phyloP scores from a whole-genome alignment of 192 early-diverging fungal species.

The Linnemannia hyalina region DNA sequence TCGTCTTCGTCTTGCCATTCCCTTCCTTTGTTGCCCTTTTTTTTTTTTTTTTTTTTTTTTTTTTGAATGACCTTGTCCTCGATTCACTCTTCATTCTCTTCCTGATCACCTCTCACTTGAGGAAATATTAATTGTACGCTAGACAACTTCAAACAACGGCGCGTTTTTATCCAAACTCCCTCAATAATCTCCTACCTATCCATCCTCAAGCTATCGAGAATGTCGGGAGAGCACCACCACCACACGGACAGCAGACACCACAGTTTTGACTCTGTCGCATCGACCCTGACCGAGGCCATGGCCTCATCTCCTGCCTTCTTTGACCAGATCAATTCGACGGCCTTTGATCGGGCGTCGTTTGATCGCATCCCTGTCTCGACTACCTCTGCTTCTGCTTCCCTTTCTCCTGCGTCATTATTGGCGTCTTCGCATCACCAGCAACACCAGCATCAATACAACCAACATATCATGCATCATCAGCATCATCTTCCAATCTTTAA shows the following conservation, averaged over 20 bases:
- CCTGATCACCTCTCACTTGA: neutral
- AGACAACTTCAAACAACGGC: neutral
- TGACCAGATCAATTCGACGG: constrained; percentile 7
- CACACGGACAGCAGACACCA: constrained; percentile 20
- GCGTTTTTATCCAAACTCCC: neutral
- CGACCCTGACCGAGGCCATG: constrained; percentile 13
- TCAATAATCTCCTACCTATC: neutral
- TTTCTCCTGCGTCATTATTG: neutral
- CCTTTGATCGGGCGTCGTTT: neutral
- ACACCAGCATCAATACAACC: neutral
- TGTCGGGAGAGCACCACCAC: neutral
- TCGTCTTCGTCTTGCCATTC: constrained; percentile 5
- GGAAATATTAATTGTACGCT: neutral
- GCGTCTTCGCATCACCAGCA: neutral
- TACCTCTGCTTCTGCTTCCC: neutral
- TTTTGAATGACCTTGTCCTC: neutral
- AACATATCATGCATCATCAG: neutral
- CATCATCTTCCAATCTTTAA: neutral
- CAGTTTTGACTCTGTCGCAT: constrained; percentile 22
- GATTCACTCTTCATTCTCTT: neutral
- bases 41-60: neutral
- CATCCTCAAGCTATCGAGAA: neutral
- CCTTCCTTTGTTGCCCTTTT: neutral
- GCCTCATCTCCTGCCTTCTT: constrained; percentile 13
- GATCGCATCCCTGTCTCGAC: neutral